Conservation (phyloP, 2,329 filamentous ascomycete genomes). For the Colletotrichum endophyticum region DNA sequence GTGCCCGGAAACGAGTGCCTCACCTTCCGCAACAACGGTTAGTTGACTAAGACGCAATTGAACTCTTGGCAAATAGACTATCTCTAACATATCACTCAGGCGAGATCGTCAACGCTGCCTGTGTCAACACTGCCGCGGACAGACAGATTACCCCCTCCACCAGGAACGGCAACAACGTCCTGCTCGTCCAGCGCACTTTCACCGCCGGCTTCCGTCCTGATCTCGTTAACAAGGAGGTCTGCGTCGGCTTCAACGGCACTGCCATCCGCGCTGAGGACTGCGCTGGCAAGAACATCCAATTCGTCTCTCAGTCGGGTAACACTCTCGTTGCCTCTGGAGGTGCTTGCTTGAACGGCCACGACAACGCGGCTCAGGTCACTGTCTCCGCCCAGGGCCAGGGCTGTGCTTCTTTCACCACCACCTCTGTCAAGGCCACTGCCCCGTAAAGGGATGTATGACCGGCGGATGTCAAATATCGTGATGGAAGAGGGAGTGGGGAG, state of each 20-base stretch:
- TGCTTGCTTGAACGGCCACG: slow-evolving; percentile 39
- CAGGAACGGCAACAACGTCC: slow-evolving; percentile 32
- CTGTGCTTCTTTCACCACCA: slow-evolving; percentile 35
- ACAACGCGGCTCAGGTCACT: slow-evolving; percentile 34
- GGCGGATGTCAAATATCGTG: background rate
- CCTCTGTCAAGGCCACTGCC: slow-evolving; percentile 25
- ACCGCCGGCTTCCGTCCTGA: slow-evolving; percentile 40
- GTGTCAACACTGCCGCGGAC: slow-evolving; percentile 39
- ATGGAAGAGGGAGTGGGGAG: background rate
- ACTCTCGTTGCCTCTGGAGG: slow-evolving; percentile 31
- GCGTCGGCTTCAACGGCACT: slow-evolving; percentile 44
- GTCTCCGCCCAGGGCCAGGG: slow-evolving; percentile 28
- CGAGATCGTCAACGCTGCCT: slow-evolving; percentile 46
- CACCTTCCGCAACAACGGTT: slow-evolving; percentile 48
- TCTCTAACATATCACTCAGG: slow-evolving; percentile 26
- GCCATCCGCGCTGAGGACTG: slow-evolving; percentile 41
- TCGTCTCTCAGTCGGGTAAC: slow-evolving; percentile 31
- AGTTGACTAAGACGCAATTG: background rate
- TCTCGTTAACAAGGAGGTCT: slow-evolving; percentile 39
- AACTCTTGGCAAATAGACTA: background rate
- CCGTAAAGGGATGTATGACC: background rate
- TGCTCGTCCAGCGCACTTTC: slow-evolving; percentile 42
- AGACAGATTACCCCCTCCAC: slow-evolving; percentile 43
- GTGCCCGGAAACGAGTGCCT: slow-evolving; percentile 39
- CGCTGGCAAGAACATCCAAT: slow-evolving; percentile 23